A percentile compares a stretch with the other conserved stretches of the same genome.
Conservation (phyloP, 164 flowering plant genomes). For the Pachysandra terminalis region DNA sequence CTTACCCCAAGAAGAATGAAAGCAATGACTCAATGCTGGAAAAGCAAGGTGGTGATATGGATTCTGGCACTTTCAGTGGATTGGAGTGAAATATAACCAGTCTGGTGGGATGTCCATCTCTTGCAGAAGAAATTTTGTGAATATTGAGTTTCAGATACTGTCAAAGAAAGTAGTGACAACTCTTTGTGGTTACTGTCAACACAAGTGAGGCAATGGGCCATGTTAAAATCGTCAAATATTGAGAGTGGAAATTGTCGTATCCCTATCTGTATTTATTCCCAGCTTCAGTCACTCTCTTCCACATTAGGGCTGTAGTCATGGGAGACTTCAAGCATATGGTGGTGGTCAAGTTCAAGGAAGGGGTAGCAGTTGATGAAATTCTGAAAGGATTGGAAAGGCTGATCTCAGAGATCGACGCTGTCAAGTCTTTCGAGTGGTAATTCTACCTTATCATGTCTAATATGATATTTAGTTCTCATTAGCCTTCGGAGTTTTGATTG, state of each 20-base stretch:
- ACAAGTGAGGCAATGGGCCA: conserved; percentile 11
- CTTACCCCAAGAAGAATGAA: not conserved
- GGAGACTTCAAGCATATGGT: conserved; percentile 78
- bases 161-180: conserved; percentile 13
- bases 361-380: conserved; percentile 59
- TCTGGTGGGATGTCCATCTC: conserved; percentile 12
- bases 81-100: not conserved
- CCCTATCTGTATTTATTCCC: conserved; percentile 7
- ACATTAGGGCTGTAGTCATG: conserved; percentile 22
- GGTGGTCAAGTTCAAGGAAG: conserved; percentile 84
- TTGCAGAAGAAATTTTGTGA: not conserved
- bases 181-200: conserved; percentile 6
- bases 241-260: not conserved
- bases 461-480: not conserved
- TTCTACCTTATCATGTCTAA: not conserved
- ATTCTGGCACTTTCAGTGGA: not conserved
- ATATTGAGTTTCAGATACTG: conserved; percentile 19
- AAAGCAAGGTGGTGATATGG: not conserved
- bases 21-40: not conserved
- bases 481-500: too few species aligned
- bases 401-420: conserved; percentile 49
- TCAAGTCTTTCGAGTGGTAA: conserved; percentile 84
- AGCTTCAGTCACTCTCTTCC: conserved; percentile 4
- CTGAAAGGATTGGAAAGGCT: conserved; percentile 67
- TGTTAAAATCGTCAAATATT: not conserved